phyloP scores from a whole-genome alignment of 2,329 filamentous ascomycete species.

The Colletotrichum incanum region DNA sequence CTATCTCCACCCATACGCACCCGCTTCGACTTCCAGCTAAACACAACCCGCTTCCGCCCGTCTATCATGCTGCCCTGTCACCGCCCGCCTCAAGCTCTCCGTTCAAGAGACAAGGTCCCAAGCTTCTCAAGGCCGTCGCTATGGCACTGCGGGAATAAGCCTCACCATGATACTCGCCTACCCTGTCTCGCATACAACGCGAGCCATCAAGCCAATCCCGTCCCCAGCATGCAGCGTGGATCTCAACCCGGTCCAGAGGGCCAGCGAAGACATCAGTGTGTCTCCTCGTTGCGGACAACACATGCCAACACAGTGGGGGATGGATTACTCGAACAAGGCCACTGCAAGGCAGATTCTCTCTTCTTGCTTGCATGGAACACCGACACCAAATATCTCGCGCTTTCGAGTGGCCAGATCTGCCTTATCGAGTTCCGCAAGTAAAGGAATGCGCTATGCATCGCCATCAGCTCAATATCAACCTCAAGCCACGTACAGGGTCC shows the following conservation, averaged over 20 bases:
- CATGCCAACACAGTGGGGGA: too few relatives aligned
- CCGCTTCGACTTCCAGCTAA: not conserved
- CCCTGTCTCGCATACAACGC: not conserved
- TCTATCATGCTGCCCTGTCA: not conserved
- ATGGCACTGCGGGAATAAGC: not conserved
- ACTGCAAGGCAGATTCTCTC: too few relatives aligned
- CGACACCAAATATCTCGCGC: too few relatives aligned
- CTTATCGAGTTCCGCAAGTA: too few relatives aligned
- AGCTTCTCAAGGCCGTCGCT: not conserved
- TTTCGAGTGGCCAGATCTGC: too few relatives aligned
- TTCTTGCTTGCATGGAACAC: too few relatives aligned
- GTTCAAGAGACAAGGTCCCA: not conserved
- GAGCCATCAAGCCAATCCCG: not conserved
- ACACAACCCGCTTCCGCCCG: not conserved
- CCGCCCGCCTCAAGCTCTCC: not conserved
- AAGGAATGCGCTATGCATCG: not conserved
- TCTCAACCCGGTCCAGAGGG: not conserved
- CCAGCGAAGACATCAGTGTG: too few relatives aligned
- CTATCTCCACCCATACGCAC: not conserved
- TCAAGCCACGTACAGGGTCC: constrained; percentile 5
- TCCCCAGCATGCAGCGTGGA: not conserved
- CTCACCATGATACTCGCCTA: not conserved
- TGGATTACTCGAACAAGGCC: too few relatives aligned
- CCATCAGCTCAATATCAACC: not conserved
- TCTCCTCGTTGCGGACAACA: too few relatives aligned